Evolutionary conservation across 2,329 filamentous ascomycete genomes (phyloP).

Genomic region (Westerdykella sp.): DNA sequence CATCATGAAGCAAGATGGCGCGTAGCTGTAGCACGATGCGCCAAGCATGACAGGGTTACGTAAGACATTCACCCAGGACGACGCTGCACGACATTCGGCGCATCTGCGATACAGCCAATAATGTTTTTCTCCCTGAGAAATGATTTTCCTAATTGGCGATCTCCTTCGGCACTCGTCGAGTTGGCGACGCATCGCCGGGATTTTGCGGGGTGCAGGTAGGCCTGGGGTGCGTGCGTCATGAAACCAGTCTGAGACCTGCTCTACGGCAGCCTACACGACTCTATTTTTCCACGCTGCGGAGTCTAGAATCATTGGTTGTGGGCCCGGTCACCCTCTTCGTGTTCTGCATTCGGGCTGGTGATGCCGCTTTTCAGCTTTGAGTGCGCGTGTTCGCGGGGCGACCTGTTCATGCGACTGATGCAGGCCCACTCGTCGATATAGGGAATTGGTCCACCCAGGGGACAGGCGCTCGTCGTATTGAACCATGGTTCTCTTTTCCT

Average conservation of each 20-base stretch:
- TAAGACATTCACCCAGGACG: background rate
- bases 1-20: slow-evolving; percentile 1
- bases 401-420: background rate
- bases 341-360: background rate
- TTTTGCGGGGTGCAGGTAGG: slow-evolving; percentile 7
- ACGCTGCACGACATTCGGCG: background rate
- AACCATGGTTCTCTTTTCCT: background rate
- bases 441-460: background rate
- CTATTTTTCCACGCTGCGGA: background rate
- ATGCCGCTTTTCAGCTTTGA: background rate
- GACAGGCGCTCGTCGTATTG: background rate
- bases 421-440: background rate
- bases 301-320: background rate
- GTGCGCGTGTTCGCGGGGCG: background rate
- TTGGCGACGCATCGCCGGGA: background rate
- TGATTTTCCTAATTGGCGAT: slow-evolving; percentile 1
- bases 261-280: slow-evolving; percentile 1
- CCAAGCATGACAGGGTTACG: slow-evolving; percentile 1
- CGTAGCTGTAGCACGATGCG: background rate
- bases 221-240: slow-evolving; percentile 1
- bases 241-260: slow-evolving; percentile 8
- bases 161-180: background rate
- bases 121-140: slow-evolving; percentile 2
- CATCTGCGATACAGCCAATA: slow-evolving; percentile 1
- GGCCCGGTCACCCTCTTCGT: background rate